Evolutionary conservation across 2,329 filamentous ascomycete genomes (phyloP).

Genomic region (Coccinonectria pachysandricola): DNA sequence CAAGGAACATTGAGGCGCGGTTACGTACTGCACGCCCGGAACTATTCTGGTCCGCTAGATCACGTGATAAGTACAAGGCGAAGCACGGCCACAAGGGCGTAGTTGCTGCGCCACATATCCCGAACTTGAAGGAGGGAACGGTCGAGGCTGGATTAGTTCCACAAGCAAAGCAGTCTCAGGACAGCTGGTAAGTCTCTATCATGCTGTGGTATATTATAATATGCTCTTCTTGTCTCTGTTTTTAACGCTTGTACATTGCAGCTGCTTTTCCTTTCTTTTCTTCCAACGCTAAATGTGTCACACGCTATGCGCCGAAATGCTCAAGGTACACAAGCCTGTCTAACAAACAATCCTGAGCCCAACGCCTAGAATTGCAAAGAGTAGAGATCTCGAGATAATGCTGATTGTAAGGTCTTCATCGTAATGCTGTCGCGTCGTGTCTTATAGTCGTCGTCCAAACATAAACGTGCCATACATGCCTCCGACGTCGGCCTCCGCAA

Average conservation of each 20-base stretch:
- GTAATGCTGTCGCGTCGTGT: too few relatives aligned
- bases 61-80: slow-evolving; percentile 16
- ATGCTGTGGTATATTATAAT: too few relatives aligned
- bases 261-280: slow-evolving; percentile 17
- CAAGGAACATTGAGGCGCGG: slow-evolving; percentile 17
- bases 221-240: too few relatives aligned
- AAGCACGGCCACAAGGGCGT: slow-evolving; percentile 7
- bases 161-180: too few relatives aligned
- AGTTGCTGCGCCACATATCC: too few relatives aligned
- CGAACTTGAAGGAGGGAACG: too few relatives aligned
- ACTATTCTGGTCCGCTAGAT: slow-evolving; percentile 11
- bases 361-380: slow-evolving; percentile 8
- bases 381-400: slow-evolving; percentile 13
- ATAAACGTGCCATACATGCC: slow-evolving; percentile 76
- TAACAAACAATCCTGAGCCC: slow-evolving; percentile 9
- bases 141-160: too few relatives aligned
- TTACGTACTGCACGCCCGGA: slow-evolving; percentile 16
- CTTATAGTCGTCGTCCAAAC: slow-evolving; percentile 49
- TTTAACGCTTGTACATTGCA: too few relatives aligned
- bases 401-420: too few relatives aligned
- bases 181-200: too few relatives aligned
- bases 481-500: slow-evolving; percentile 83
- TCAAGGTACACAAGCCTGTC: slow-evolving; percentile 6
- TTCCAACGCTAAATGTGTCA: slow-evolving; percentile 18
- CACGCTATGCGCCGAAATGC: slow-evolving; percentile 14